Evolutionary conservation across 2,329 filamentous ascomycete genomes (phyloP), one percentile per base, ranked within the genome.

Genomic region (Claviceps capensis): DNA sequence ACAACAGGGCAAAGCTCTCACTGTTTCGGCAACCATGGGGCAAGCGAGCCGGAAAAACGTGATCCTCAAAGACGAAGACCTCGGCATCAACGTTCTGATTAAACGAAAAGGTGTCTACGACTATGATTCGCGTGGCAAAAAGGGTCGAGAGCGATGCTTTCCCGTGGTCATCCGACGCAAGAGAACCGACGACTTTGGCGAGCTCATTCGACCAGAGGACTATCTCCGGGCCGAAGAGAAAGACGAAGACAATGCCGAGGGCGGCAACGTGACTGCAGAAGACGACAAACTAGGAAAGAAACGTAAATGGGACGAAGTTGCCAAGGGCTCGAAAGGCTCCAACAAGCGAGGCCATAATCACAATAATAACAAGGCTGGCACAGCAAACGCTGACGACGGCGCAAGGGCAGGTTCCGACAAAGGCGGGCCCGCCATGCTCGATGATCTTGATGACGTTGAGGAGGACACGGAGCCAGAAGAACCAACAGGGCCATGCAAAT

Each of bases 171-270:
- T 90, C 23, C 82, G 88, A 49, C 77, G 87, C 60, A 86, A 82
- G 64, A 82, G 88, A 49, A 81, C 78, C 34, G 93, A 97, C 63
- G 91, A 96, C 57, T 98, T 93, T 67, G 93, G 93, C 53, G 93
- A 98, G 57, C 71, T 94, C 16, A 96, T 98, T 59, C 82, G 89
- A 51, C 87, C 91, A 0, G 93, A 97, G 65, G 93, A 98, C 57
- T 98, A 91, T 63, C 76, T 96, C 1, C 81, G 90, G 53, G 91
- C 90, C 0, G 93, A 98, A 63, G 93, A 97, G 67, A 83, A 88
- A 53, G 88, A 95, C 53, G 78, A 81, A 17, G 84, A 87, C 42
- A 80, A 79, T 13, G 79, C 83, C 49, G 81, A 83, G 48, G 60
- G 57, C 17, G 51, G 56, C 7, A 60, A 62, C 30, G 38, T 65